Conservation (phyloP, 2,329 filamentous ascomycete genomes). For the Aspergillus novoparasiticus region DNA sequence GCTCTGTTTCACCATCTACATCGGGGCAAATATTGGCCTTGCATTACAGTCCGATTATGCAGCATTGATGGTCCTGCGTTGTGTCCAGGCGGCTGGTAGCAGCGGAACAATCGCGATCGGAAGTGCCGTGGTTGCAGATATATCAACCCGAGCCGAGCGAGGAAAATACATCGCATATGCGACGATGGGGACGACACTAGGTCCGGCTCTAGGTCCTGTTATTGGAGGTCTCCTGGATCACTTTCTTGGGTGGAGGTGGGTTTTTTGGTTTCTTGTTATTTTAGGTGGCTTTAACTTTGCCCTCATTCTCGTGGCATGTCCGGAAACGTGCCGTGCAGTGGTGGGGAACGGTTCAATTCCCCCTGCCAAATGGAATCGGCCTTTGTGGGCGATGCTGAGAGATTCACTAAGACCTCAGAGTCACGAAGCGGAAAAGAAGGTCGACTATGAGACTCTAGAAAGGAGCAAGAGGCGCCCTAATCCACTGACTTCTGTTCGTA, state of each 20-base stretch:
- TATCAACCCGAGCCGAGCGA: constrained; percentile 68
- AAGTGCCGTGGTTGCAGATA: constrained; percentile 72
- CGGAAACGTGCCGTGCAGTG: constrained; percentile 49
- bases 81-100: constrained; percentile 51
- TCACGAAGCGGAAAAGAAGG: neutral
- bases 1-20: constrained; percentile 53
- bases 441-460: constrained; percentile 16
- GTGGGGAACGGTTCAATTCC: constrained; percentile 38
- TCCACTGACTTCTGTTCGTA: constrained; percentile 27
- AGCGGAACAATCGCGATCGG: constrained; percentile 71
- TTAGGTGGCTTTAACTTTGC: constrained; percentile 48
- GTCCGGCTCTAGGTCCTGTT: constrained; percentile 58
- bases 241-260: constrained; percentile 67
- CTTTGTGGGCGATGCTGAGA: constrained; percentile 15
- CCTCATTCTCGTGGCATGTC: constrained; percentile 59
- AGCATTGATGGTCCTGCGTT: constrained; percentile 40
- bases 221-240: constrained; percentile 66
- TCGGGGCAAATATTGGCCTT: constrained; percentile 41
- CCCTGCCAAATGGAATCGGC: constrained; percentile 28
- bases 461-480: constrained; percentile 19
- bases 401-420: neutral
- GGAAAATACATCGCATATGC: constrained; percentile 73
- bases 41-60: constrained; percentile 38
- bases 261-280: constrained; percentile 71
- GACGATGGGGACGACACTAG: constrained; percentile 58